A percentile compares a stretch with the other conserved stretches of the same genome.
Evolutionary conservation across 805 yeast genomes (phyloP).

Genomic region (Ogataea dorogensis): DNA sequence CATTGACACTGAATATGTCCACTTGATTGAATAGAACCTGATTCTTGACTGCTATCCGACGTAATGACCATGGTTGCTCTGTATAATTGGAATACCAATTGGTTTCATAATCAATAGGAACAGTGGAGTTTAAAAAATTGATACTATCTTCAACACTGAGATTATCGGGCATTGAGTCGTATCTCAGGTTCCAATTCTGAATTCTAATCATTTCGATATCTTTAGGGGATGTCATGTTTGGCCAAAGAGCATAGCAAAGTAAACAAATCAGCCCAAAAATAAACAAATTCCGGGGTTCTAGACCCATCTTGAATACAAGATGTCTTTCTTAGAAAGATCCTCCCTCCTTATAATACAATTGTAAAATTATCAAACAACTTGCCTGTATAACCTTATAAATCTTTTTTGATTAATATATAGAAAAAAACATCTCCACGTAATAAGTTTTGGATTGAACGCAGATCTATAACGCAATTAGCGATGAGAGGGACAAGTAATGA

Average conservation of each 20-base stretch:
- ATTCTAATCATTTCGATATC: conserved; percentile 12
- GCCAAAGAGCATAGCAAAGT: too few species aligned
- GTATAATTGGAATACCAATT: conserved; percentile 26
- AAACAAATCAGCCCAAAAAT: too few species aligned
- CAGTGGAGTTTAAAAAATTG: conserved; percentile 14
- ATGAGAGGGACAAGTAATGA: background rate
- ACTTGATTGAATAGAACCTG: conserved; percentile 35
- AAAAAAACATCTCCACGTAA: too few species aligned
- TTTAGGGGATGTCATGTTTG: background rate
- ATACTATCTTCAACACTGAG: conserved; percentile 26
- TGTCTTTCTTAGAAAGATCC: too few species aligned
- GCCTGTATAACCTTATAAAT: too few species aligned
- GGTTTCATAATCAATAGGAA: conserved; percentile 26
- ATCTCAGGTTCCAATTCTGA: conserved; percentile 33
- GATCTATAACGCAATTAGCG: too few species aligned
- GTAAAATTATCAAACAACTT: too few species aligned
- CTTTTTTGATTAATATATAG: too few species aligned
- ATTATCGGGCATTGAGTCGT: conserved; percentile 26
- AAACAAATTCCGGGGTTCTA: too few species aligned
- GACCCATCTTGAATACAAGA: too few species aligned
- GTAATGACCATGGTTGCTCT: conserved; percentile 36
- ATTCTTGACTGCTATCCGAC: conserved; percentile 36
- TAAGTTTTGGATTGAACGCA: too few species aligned
- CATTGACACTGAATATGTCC: conserved; percentile 45
- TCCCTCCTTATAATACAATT: too few species aligned